Percentiles rank a stretch among this genome's conserved stretches.
These are phyloP conservation scores for Dimargaris cristalligena DNA, from an alignment of 192 early-diverging fungal genomes.

Conservation along the genomic window DNA sequence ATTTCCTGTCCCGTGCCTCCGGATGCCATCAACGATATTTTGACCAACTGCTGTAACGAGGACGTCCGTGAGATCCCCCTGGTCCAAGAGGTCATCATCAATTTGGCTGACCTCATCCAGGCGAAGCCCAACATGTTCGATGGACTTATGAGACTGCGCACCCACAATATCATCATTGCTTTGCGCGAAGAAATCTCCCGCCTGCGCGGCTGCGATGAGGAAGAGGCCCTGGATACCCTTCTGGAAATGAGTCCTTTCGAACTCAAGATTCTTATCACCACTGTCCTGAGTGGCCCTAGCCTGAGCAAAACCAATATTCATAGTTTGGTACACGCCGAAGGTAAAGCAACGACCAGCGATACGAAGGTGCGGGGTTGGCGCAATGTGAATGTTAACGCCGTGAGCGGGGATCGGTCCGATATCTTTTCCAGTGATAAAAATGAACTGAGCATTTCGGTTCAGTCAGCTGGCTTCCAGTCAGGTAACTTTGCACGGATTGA, in stretches of 20 bases:
- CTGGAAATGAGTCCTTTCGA: slow-evolving; percentile 64
- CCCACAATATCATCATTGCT: slow-evolving; percentile 70
- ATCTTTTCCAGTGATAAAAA: neutral
- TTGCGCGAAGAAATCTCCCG: slow-evolving; percentile 71
- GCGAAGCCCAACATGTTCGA: slow-evolving; percentile 50
- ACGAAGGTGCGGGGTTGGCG: slow-evolving; percentile 1
- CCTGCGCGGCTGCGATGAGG: slow-evolving; percentile 53
- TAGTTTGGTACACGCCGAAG: neutral
- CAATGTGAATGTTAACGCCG: slow-evolving; percentile 7
- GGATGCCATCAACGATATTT: slow-evolving; percentile 41
- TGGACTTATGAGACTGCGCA: slow-evolving; percentile 66
- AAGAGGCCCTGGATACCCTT: slow-evolving; percentile 58
- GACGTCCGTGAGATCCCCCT: slow-evolving; percentile 71
- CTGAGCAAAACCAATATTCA: slow-evolving; percentile 15
- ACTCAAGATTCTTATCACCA: slow-evolving; percentile 52
- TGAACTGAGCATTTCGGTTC: slow-evolving; percentile 35
- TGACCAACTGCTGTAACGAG: slow-evolving; percentile 40
- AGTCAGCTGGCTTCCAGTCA: slow-evolving; percentile 52
- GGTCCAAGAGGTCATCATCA: slow-evolving; percentile 70
- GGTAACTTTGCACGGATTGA: slow-evolving; percentile 60
- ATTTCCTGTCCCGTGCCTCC: slow-evolving; percentile 58
- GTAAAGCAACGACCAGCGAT: neutral
- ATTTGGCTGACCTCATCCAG: slow-evolving; percentile 55
- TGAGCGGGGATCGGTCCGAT: slow-evolving; percentile 18
- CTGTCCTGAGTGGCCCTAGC: slow-evolving; percentile 46